A percentile compares a stretch with the other conserved stretches of the same genome.
Conservation (phyloP, 1,139 yeast genomes). For the Suzukiozyma palmioleophila region DNA sequence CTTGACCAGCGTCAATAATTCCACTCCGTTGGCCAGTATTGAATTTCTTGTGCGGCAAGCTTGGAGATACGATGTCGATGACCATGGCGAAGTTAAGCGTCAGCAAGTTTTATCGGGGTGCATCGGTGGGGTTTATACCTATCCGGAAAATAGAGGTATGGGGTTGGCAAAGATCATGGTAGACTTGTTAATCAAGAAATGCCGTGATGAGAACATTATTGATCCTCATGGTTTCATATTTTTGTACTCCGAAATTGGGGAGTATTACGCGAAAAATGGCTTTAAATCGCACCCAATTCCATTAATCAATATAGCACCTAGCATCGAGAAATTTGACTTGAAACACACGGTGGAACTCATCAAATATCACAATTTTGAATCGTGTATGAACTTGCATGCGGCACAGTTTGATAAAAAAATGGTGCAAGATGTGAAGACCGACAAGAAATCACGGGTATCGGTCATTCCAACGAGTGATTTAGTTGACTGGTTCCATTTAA, state of each 20-base stretch:
- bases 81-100: neutral
- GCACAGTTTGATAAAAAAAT: slow-evolving; percentile 17
- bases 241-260: slow-evolving; percentile 72
- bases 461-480: slow-evolving; percentile 25
- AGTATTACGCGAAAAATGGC: slow-evolving; percentile 57
- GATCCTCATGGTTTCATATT: slow-evolving; percentile 42
- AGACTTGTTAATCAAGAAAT: slow-evolving; percentile 35
- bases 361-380: slow-evolving; percentile 29
- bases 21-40: slow-evolving; percentile 27
- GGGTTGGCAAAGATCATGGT: slow-evolving; percentile 66
- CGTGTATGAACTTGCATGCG: slow-evolving; percentile 20
- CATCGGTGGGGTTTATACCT: slow-evolving; percentile 65
- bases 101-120: slow-evolving; percentile 36
- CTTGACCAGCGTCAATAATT: slow-evolving; percentile 20
- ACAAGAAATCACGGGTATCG: slow-evolving; percentile 27
- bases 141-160: slow-evolving; percentile 51
- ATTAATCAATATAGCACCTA: slow-evolving; percentile 1
- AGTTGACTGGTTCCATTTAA: slow-evolving; percentile 44
- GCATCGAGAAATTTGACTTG: neutral
- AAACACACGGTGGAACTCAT: slow-evolving; percentile 14
- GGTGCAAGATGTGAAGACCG: slow-evolving; percentile 15
- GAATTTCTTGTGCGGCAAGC: slow-evolving; percentile 35
- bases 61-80: slow-evolving; percentile 16
- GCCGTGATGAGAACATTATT: slow-evolving; percentile 16
- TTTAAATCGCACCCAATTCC: slow-evolving; percentile 26